Percentiles rank a stretch among this genome's conserved stretches.
Evolutionary conservation across 2,329 filamentous ascomycete species (phyloP).

Genomic region (Phialocephala subalpina): DNA sequence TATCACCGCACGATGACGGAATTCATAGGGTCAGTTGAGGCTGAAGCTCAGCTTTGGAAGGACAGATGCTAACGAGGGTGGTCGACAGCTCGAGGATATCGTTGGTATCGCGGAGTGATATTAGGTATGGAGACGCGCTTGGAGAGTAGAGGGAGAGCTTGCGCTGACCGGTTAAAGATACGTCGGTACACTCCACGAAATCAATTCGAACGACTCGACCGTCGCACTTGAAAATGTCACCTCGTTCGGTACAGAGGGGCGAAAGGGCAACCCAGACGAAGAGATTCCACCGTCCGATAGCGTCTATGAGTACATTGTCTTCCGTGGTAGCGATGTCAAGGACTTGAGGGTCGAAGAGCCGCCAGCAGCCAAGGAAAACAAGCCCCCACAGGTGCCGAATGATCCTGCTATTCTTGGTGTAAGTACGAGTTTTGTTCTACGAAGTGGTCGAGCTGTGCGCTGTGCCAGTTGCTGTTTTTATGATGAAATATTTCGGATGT

Average conservation of each 20-base stretch:
- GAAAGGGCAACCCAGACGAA: constrained; percentile 78
- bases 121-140: constrained; percentile 71
- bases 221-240: constrained; percentile 97
- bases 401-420: constrained; percentile 97
- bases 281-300: constrained; percentile 86
- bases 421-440: constrained; percentile 59
- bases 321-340: constrained; percentile 97
- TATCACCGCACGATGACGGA: constrained; percentile 58
- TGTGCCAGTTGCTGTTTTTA: constrained; percentile 47
- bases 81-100: constrained; percentile 84
- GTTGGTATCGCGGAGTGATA: constrained; percentile 96
- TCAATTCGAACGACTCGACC: constrained; percentile 96
- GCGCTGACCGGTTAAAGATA: constrained; percentile 66
- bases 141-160: not conserved
- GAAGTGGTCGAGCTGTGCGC: not conserved
- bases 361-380: constrained; percentile 75
- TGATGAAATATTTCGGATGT: constrained; percentile 99
- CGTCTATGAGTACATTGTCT: constrained; percentile 98
- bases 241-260: constrained; percentile 93
- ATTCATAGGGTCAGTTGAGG: constrained; percentile 62
- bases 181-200: constrained; percentile 94
- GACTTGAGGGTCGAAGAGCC: constrained; percentile 93
- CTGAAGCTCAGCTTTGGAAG: constrained; percentile 24
- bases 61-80: constrained; percentile 33
- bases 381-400: constrained; percentile 82